A percentile compares a stretch with the other conserved stretches of the same genome.
These are phyloP conservation scores for Hanseniaspora occidentalis DNA, from an alignment of 805 yeast genomes.

Conservation along the genomic window DNA sequence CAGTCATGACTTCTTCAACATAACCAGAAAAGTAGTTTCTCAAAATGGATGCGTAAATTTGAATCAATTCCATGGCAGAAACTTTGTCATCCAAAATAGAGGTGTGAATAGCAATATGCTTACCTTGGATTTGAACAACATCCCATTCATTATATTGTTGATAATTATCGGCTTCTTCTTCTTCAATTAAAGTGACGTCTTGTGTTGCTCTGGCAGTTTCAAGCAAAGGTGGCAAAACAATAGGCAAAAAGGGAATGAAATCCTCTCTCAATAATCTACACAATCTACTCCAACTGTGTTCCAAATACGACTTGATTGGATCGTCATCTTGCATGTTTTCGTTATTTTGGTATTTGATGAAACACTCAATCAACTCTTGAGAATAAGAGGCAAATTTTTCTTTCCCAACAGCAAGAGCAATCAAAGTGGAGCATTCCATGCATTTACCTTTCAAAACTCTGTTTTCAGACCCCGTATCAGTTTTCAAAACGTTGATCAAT, in stretches of 20 bases:
- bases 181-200: constrained; percentile 77
- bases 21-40: constrained; percentile 75
- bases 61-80: constrained; percentile 76
- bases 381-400: constrained; percentile 69
- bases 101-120: constrained; percentile 88
- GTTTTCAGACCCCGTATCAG: constrained; percentile 70
- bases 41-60: constrained; percentile 73
- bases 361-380: constrained; percentile 56
- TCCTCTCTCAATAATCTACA: constrained; percentile 79
- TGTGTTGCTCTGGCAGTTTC: constrained; percentile 81
- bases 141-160: constrained; percentile 91
- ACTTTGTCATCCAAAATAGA: constrained; percentile 91
- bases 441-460: constrained; percentile 81
- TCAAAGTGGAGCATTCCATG: constrained; percentile 88
- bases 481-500: constrained; percentile 60
- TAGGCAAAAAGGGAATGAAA: constrained; percentile 70
- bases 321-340: constrained; percentile 52
- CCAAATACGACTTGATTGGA: constrained; percentile 75
- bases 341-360: constrained; percentile 57
- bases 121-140: constrained; percentile 80
- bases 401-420: constrained; percentile 90
- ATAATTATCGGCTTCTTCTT: constrained; percentile 75
- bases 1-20: constrained; percentile 63
- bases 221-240: constrained; percentile 81
- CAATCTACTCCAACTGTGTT: constrained; percentile 92